These are phyloP conservation scores for Bryoerythrophyllum caledonicum DNA, from an alignment of 225 moss, liverwort and hornwort species.

Conservation along the genomic window DNA sequence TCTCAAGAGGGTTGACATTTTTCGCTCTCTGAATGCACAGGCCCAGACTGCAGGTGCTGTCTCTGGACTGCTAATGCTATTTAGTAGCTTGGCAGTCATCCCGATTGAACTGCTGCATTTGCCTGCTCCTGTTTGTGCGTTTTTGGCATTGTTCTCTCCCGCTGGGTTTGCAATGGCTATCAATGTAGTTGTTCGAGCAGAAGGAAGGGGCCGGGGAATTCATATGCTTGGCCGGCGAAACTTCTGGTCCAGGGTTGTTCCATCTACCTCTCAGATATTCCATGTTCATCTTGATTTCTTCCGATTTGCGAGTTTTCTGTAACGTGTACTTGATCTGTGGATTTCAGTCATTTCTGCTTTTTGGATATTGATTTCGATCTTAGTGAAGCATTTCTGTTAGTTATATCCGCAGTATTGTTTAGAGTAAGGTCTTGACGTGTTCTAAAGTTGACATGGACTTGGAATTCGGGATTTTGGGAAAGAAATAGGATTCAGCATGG, in stretches of 20 bases:
- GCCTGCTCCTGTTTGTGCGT: conserved; percentile 67
- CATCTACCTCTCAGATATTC: conserved; percentile 39
- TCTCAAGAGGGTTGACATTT: conserved; percentile 25
- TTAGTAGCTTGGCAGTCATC: conserved; percentile 81
- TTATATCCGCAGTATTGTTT: conserved; percentile 24
- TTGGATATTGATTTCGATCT: conserved; percentile 14
- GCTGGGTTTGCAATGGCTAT: conserved; percentile 76
- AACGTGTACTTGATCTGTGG: background rate
- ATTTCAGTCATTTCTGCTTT: conserved; percentile 17
- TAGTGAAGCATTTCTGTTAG: background rate
- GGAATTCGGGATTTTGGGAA: conserved; percentile 1
- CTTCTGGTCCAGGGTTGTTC: conserved; percentile 94
- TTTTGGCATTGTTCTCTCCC: conserved; percentile 79
- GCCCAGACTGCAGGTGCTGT: conserved; percentile 61
- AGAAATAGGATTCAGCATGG: conserved; percentile 20
- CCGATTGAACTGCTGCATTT: conserved; percentile 81
- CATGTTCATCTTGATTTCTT: conserved; percentile 11
- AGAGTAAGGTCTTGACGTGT: conserved; percentile 26
- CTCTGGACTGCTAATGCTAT: conserved; percentile 72
- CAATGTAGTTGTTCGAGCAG: conserved; percentile 86
- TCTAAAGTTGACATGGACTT: conserved; percentile 11
- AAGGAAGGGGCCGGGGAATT: conserved; percentile 80
- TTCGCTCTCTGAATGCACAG: conserved; percentile 37
- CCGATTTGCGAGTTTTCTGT: conserved; percentile 8
- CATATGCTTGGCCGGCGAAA: conserved; percentile 51